phyloP scores from a whole-genome alignment of 164 flowering plant genomes.

The Pachysandra terminalis region DNA sequence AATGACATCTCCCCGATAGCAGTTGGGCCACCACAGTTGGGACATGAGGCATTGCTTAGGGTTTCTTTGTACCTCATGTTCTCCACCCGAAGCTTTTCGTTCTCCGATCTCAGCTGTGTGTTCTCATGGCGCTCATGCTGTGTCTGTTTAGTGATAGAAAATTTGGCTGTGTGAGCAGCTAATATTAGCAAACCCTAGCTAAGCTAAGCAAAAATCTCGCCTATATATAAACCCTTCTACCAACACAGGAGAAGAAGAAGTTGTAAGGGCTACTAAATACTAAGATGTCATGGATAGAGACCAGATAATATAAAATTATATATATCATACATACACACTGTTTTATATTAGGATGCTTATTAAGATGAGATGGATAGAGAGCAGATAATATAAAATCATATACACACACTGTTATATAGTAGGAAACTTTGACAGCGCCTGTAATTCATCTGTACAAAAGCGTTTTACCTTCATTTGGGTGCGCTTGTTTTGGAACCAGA shows the following conservation, averaged over 20 bases:
- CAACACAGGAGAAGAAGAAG: no score
- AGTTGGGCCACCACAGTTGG: conserved; percentile 87
- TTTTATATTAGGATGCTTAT: background rate
- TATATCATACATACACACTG: no score
- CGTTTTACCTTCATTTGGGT: conserved; percentile 86
- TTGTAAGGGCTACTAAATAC: no score
- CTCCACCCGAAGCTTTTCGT: conserved; percentile 81
- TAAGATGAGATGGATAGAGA: background rate
- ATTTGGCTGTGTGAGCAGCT: background rate
- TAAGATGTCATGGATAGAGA: no score
- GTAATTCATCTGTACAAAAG: background rate
- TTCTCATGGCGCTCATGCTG: conserved; percentile 88
- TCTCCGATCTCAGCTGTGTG: conserved; percentile 57
- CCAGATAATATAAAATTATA: no score
- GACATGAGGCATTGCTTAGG: conserved; percentile 65
- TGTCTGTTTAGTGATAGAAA: conserved; percentile 36
- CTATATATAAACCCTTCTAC: no score
- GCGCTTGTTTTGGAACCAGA: conserved; percentile 97
- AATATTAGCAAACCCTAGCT: no score
- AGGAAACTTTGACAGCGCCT: background rate
- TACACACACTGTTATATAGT: background rate
- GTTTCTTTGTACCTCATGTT: conserved; percentile 84
- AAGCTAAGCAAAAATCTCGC: no score
- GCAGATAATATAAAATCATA: background rate
- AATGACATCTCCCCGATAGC: conserved; percentile 90